Evolutionary conservation across 1,139 yeast species (phyloP).

Genomic region (Yamadazyma jaroonii): DNA sequence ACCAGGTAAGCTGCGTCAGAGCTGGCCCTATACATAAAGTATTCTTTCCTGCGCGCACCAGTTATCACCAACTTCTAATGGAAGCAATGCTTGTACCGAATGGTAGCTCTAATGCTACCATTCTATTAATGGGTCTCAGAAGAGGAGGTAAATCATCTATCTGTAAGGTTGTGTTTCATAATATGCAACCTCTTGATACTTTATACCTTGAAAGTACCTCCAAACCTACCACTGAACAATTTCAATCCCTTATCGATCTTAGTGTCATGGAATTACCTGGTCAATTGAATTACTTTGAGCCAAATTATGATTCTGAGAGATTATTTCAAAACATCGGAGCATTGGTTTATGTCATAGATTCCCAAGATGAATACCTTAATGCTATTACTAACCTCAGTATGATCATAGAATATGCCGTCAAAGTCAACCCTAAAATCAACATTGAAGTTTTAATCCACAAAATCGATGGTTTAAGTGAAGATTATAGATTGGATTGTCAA

Average conservation of each 20-base stretch:
- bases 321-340: conserved; percentile 88
- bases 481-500: conserved; percentile 89
- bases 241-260: conserved; percentile 75
- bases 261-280: conserved; percentile 98
- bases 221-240: conserved; percentile 79
- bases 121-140: conserved; percentile 82
- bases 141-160: conserved; percentile 84
- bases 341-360: conserved; percentile 87
- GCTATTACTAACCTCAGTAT: conserved; percentile 86
- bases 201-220: conserved; percentile 86
- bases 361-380: conserved; percentile 91
- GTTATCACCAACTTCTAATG: conserved; percentile 20
- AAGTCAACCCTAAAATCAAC: conserved; percentile 80
- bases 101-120: conserved; percentile 62
- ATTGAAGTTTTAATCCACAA: conserved; percentile 93
- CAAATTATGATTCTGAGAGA: conserved; percentile 73
- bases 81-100: conserved; percentile 30
- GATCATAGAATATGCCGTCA: conserved; percentile 85
- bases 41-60: too few species aligned
- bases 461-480: conserved; percentile 93
- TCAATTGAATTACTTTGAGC: conserved; percentile 85
- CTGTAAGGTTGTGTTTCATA: conserved; percentile 91
- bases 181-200: conserved; percentile 95
- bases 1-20: too few species aligned
- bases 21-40: too few species aligned